These are phyloP conservation scores for Trypanosoma conorhini DNA, from an alignment of 208 protist genomes.

Conservation along the genomic window DNA sequence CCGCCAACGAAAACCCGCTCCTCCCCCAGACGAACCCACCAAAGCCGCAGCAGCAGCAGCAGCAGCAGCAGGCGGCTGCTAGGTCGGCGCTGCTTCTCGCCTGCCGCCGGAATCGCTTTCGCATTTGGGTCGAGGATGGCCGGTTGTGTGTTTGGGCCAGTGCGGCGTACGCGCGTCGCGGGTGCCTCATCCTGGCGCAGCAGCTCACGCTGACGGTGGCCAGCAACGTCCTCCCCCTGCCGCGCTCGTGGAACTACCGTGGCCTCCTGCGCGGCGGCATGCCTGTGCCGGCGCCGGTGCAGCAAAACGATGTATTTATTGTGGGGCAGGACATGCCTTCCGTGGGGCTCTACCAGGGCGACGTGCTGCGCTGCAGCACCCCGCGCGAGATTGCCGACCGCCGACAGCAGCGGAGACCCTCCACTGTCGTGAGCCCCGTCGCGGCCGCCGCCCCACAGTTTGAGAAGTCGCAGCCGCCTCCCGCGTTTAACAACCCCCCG, in stretches of 20 bases:
- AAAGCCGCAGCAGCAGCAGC: not conserved
- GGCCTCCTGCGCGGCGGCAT: conserved; percentile 53
- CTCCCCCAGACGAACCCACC: not conserved
- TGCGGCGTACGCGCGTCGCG: conserved; percentile 70
- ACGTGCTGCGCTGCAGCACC: conserved; percentile 74
- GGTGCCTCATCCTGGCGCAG: conserved; percentile 65
- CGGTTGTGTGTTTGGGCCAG: conserved; percentile 72
- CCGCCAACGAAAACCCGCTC: not conserved
- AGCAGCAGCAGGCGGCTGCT: not conserved
- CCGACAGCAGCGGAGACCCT: not conserved
- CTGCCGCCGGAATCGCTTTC: conserved; percentile 62
- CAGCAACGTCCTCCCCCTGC: conserved; percentile 48
- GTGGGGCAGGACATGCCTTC: conserved; percentile 60
- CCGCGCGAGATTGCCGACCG: conserved; percentile 35
- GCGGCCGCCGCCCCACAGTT: not conserved
- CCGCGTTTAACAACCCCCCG: not conserved
- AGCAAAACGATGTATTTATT: conserved; percentile 60
- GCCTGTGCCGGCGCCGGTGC: conserved; percentile 37
- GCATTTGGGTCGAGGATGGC: conserved; percentile 77
- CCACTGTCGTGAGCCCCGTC: not conserved
- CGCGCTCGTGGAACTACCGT: conserved; percentile 60
- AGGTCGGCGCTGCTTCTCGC: conserved; percentile 25
- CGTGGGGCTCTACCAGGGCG: conserved; percentile 63
- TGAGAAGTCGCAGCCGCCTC: not conserved
- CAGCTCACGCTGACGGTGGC: conserved; percentile 72